phyloP scores from a whole-genome alignment of 2,329 filamentous ascomycete species.

The Phaeomoniella chlamydospora region DNA sequence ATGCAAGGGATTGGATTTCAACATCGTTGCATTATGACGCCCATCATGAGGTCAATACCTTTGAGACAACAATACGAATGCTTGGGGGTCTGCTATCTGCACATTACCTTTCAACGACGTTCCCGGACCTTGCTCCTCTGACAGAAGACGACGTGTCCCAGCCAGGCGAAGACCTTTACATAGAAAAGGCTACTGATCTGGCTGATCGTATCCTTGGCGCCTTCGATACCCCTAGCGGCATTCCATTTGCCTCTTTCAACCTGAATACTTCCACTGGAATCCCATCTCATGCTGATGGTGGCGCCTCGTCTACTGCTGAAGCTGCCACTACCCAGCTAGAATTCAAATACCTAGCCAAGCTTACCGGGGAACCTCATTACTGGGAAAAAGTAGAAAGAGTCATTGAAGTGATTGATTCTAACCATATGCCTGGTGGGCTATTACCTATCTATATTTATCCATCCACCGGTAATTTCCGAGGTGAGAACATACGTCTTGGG shows the following conservation, averaged over 20 bases:
- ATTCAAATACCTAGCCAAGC: constrained; percentile 89
- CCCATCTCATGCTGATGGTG: constrained; percentile 53
- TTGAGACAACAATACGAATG: constrained; percentile 97
- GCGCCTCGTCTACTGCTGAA: constrained; percentile 88
- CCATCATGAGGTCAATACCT: constrained; percentile 90
- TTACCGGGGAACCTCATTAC: constrained; percentile 83
- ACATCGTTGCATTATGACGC: constrained; percentile 65
- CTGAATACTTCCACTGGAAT: constrained; percentile 63
- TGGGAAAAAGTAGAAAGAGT: constrained; percentile 88
- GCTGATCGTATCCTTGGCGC: constrained; percentile 77
- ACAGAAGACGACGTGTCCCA: constrained; percentile 55
- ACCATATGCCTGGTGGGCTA: constrained; percentile 64
- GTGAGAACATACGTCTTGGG: constrained; percentile 76
- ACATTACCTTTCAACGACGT: constrained; percentile 81
- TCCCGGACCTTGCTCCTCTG: constrained; percentile 64
- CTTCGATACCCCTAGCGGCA: constrained; percentile 72
- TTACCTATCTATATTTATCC: constrained; percentile 86
- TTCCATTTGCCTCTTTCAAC: constrained; percentile 85
- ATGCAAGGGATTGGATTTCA: constrained; percentile 81
- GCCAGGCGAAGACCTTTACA: constrained; percentile 76
- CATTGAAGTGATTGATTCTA: constrained; percentile 79
- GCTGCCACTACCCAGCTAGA: constrained; percentile 86
- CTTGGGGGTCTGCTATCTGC: constrained; percentile 83
- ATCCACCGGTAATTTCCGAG: constrained; percentile 62
- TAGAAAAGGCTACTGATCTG: constrained; percentile 89